phyloP scores from a whole-genome alignment of 192 early-diverging fungal species.

The Podila minutissima region DNA sequence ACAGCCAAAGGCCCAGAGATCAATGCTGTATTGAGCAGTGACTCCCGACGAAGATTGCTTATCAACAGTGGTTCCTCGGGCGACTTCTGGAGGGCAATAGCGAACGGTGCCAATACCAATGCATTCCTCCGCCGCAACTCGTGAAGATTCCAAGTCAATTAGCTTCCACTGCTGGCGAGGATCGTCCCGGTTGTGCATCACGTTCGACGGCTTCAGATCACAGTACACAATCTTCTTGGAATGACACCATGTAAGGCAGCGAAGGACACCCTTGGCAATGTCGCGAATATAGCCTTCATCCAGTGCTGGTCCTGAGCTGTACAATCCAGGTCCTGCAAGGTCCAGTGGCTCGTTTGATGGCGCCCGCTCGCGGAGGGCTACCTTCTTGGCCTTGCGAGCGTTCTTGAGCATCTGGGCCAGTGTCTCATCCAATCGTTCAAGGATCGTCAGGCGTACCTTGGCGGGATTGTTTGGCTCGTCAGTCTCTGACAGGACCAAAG shows the following conservation, averaged over 20 bases:
- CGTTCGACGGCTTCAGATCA: constrained; percentile 64
- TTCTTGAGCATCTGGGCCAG: constrained; percentile 49
- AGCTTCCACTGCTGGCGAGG: constrained; percentile 55
- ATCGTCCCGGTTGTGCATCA: constrained; percentile 55
- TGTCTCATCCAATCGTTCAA: constrained; percentile 62
- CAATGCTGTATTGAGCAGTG: constrained; percentile 57
- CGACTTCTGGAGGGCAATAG: constrained; percentile 63
- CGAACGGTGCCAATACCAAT: constrained; percentile 59
- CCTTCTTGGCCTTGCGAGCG: constrained; percentile 44
- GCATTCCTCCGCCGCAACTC: constrained; percentile 56
- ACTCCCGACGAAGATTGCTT: constrained; percentile 55
- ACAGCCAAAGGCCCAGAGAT: constrained; percentile 63
- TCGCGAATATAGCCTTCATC: constrained; percentile 28
- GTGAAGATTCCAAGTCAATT: constrained; percentile 61
- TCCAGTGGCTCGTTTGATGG: constrained; percentile 12
- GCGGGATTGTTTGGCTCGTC: constrained; percentile 40
- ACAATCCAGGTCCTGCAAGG: constrained; percentile 28
- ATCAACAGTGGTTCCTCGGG: constrained; percentile 57
- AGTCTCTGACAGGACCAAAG: constrained; percentile 51
- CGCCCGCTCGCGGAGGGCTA: constrained; percentile 30
- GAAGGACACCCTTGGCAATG: constrained; percentile 52
- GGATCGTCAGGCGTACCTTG: constrained; percentile 48
- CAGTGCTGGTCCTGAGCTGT: constrained; percentile 28
- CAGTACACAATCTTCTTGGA: constrained; percentile 58
- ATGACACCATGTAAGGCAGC: constrained; percentile 58